Base-by-base conservation (phyloP, 768 basidiomycete genomes). In the Suillus sp. region DNA sequence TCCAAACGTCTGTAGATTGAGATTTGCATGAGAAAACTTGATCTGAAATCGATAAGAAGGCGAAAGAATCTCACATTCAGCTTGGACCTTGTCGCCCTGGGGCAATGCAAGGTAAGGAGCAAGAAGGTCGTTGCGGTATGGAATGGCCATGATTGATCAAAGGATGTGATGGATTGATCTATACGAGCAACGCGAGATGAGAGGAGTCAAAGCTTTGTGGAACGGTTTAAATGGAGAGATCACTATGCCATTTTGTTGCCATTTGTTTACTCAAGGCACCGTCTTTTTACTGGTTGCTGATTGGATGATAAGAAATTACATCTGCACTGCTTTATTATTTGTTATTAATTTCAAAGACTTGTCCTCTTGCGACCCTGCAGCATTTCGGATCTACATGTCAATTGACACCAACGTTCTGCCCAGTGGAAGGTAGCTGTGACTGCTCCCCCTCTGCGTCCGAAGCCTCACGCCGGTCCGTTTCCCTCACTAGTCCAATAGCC, bases 11-110 rank as follows among this genome's bases (percentile, higher is more conserved):
- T 98, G 76, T 47, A 61, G 67, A 67, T 65, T 64, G 53, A 61
- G 47, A 65, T 66, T 56, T 11, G 50, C 2, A 53, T 53, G 61
- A 61, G 66, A 64, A 66, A 70, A 65, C 68, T 62, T 50, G 67
- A 60, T 43, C 55, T 54, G 37, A 3, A 45, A 35, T 64, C 55
- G 62, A 58, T 48, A 35, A 55, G 27, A 67, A 62, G 62, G 54
- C 14, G 48, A 56, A 51, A 55, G 27, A 11, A n/a, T 70, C 86
- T 47, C 74, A 93, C 92, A 93, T 78, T 98, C 96, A 50, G 96
- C 96, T 83, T 97, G 95, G 77, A 98, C 74, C 78, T 95, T 95
- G 30, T 88, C 88, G 59, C 95, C 95, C 78, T 99, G 96, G 69
- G 86, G 82, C 64, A 99, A 89, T 65, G 88, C 85, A 71, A 97